Evolutionary conservation across 768 basidiomycete species (phyloP), one percentile per base, ranked within the genome.

Genomic region (Russula olivacea): DNA sequence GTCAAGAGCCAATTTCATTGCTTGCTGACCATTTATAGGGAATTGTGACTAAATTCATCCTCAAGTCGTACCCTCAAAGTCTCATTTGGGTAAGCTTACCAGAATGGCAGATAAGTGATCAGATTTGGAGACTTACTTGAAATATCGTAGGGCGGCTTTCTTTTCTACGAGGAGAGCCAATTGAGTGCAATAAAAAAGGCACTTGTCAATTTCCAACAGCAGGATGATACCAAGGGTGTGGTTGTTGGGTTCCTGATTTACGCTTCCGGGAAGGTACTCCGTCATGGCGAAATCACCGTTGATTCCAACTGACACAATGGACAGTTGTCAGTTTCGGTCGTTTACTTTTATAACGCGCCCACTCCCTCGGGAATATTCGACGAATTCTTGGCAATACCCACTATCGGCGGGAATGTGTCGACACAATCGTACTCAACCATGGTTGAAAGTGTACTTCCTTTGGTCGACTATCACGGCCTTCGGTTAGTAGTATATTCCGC

Each of bases 41-140:
- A 10, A 58, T 63, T 50, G 61, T 63, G 19, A 63, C 61, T 0
- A 58, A 50, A 4, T 58, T 63, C 23, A 51, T 34, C 5, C 3
- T 58, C 19, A 77, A 77, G 61, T 41, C 38, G 8, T 6, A 28
- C 28, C 54, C 40, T 3, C 54, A 55, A 55, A 12, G 40, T 5
- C 9, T 74, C 79, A 0, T 78, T 74, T 69, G 53, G 53, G 60
- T 61, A 5, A 55, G 45, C 28, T 6, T 9, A 2, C 48, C 12
- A 49, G 25, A 17, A 49, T 15, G 12, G 28, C 28, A 28, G 30
- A 30, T 7, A 4, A 4, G 3, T 15, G 2, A 49, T 25, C 48
- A 25, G 2, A 23, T 49, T 15, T 15, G 15, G n/a, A 32, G 32
- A 41, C 11, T 59, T n/a, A 51, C 19, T 5, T 10, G 15, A 6